phyloP scores from a whole-genome alignment of 2,329 filamentous ascomycete genomes.

The Polytolypa hystricis region DNA sequence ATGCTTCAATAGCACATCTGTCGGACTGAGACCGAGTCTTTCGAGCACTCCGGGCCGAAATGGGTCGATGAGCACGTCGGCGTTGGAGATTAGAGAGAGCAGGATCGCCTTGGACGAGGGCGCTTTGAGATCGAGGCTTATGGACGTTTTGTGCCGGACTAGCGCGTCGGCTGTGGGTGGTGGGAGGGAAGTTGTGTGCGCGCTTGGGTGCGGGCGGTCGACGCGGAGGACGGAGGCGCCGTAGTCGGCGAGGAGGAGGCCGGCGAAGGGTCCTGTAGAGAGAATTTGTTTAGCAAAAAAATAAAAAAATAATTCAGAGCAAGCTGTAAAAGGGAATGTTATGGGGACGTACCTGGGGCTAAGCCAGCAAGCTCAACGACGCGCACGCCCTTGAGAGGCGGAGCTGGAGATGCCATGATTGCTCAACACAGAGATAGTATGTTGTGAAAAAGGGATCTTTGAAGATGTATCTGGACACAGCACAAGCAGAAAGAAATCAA shows the following conservation, averaged over 20 bases:
- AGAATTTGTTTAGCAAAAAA: constrained; percentile 18
- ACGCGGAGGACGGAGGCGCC: constrained; percentile 80
- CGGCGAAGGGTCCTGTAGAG: constrained; percentile 65
- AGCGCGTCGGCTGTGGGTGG: constrained; percentile 57
- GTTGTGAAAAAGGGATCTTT: too few species aligned
- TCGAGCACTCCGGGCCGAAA: constrained; percentile 88
- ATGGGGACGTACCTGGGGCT: constrained; percentile 15
- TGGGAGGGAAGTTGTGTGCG: constrained; percentile 29
- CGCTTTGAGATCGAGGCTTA: constrained; percentile 69
- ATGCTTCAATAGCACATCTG: constrained; percentile 47
- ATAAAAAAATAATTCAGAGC: constrained; percentile 12
- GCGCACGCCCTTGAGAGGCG: constrained; percentile 17
- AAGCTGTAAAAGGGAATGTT: too few species aligned
- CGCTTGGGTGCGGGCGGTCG: constrained; percentile 48
- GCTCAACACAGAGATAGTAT: too few species aligned
- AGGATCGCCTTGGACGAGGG: constrained; percentile 53
- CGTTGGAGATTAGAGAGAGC: constrained; percentile 48
- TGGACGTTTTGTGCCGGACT: constrained; percentile 67
- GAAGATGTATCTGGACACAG: too few species aligned
- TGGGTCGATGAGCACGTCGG: constrained; percentile 83
- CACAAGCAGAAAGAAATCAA: background rate
- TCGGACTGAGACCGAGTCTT: constrained; percentile 64
- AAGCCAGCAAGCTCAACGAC: constrained; percentile 20
- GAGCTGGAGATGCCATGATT: constrained; percentile 4
- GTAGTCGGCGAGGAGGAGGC: constrained; percentile 78